These are phyloP conservation scores for Rhizopus delemar DNA, from an alignment of 371 early-diverging fungal species.

Conservation along the genomic window DNA sequence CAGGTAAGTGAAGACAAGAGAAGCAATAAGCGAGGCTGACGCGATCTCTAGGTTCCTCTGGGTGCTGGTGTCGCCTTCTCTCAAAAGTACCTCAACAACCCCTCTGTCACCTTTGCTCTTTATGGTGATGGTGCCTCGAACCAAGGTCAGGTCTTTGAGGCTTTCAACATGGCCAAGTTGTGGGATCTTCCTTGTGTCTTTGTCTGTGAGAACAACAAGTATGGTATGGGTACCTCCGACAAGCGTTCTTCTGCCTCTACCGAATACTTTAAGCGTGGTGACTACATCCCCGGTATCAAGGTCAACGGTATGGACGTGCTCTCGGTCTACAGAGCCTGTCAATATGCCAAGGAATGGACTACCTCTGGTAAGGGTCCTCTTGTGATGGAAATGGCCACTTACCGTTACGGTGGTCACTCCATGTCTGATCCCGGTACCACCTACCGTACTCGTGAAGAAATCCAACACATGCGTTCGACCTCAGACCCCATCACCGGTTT, in stretches of 20 bases:
- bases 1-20: conserved; percentile 53
- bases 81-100: conserved; percentile 86
- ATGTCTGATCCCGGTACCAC: conserved; percentile 99
- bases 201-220: conserved; percentile 99
- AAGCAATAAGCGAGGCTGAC: too few species aligned
- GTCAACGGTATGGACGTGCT: conserved; percentile 95
- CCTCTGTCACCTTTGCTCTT: conserved; percentile 84
- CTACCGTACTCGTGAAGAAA: conserved; percentile 97
- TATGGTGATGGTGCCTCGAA: conserved; percentile 99
- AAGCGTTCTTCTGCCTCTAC: conserved; percentile 90
- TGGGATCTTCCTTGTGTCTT: conserved; percentile 97
- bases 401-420: conserved; percentile 99
- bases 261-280: conserved; percentile 95
- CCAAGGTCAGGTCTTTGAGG: conserved; percentile 99
- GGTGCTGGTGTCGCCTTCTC: conserved; percentile 97
- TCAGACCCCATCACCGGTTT: conserved; percentile 92
- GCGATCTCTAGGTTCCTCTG: too few species aligned
- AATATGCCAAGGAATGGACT: conserved; percentile 87
- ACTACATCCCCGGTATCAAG: conserved; percentile 95
- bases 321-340: conserved; percentile 86
- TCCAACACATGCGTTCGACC: conserved; percentile 94
- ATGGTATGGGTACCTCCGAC: conserved; percentile 99
- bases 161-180: conserved; percentile 99
- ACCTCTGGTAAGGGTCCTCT: conserved; percentile 89
- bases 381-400: conserved; percentile 96